phyloP scores from a whole-genome alignment of 768 basidiomycete genomes.

The Psilocybe azurescens region DNA sequence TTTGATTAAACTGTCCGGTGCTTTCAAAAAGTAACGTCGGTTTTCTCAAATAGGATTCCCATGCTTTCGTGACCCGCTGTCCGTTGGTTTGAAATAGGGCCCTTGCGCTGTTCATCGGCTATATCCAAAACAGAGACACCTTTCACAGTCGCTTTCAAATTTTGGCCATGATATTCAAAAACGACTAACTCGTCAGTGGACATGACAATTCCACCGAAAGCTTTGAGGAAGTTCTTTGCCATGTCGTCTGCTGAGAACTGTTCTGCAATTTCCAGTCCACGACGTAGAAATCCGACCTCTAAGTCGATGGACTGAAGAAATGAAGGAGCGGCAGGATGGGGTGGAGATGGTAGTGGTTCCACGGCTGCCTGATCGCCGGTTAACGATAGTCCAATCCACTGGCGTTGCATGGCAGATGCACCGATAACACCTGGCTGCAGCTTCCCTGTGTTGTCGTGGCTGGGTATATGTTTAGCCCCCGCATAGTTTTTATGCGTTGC shows the following conservation, averaged over 20 bases:
- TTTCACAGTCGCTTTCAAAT: conserved; percentile 73
- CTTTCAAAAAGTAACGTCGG: conserved; percentile 90
- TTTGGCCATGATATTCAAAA: conserved; percentile 90
- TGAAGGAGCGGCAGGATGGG: conserved; percentile 52
- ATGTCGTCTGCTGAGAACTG: conserved; percentile 92
- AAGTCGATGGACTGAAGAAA: conserved; percentile 84
- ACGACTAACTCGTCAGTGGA: conserved; percentile 71
- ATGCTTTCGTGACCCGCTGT: conserved; percentile 36
- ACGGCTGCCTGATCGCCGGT: conserved; percentile 78
- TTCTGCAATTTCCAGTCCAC: conserved; percentile 59
- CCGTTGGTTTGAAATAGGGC: conserved; percentile 34
- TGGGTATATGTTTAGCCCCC: conserved; percentile 31
- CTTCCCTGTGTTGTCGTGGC: conserved; percentile 80
- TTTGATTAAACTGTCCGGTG: conserved; percentile 79
- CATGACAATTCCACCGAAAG: conserved; percentile 76
- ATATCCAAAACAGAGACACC: conserved; percentile 65
- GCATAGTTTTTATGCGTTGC: not conserved
- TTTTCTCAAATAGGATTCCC: conserved; percentile 88
- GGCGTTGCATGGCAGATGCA: conserved; percentile 78
- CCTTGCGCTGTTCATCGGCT: conserved; percentile 61
- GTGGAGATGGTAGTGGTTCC: conserved; percentile 61
- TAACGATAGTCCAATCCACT: conserved; percentile 89
- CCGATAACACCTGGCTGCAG: conserved; percentile 74
- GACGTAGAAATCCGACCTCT: conserved; percentile 70
- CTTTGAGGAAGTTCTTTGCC: conserved; percentile 71